phyloP scores from a whole-genome alignment of 1,284 basidiomycete species.

The Apiotrichum sp. region DNA sequence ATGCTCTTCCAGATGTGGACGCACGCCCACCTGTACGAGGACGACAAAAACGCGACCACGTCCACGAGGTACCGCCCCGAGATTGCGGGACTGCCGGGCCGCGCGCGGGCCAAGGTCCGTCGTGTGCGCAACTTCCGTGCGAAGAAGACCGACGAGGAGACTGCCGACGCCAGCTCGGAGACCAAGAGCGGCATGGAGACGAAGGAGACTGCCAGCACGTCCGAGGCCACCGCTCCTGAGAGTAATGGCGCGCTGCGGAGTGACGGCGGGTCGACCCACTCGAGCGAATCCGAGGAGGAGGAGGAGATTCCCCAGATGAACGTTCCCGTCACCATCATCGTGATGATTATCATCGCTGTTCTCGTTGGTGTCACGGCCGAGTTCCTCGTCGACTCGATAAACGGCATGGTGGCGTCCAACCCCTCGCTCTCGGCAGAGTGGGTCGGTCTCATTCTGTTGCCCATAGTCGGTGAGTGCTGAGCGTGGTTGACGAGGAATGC shows the following conservation, averaged over 20 bases:
- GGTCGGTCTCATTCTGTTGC: slow-evolving; percentile 66
- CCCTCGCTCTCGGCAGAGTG: slow-evolving; percentile 62
- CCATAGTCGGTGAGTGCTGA: slow-evolving; percentile 22
- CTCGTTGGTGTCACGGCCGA: slow-evolving; percentile 68
- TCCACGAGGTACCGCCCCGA: slow-evolving; percentile 39
- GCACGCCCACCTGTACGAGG: slow-evolving; percentile 64
- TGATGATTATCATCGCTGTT: slow-evolving; percentile 39
- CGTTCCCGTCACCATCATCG: slow-evolving; percentile 49
- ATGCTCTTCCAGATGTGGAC: slow-evolving; percentile 81
- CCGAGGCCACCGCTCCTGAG: too few relatives aligned
- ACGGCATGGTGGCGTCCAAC: slow-evolving; percentile 38
- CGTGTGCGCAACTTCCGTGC: slow-evolving; percentile 16
- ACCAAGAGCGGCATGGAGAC: not conserved
- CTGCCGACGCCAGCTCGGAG: not conserved
- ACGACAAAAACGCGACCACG: slow-evolving; percentile 18
- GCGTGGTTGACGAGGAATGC: too few relatives aligned
- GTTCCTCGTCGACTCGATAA: slow-evolving; percentile 49
- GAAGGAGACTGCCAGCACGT: not conserved
- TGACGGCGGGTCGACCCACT: not conserved
- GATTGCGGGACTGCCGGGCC: slow-evolving; percentile 24
- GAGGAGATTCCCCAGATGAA: slow-evolving; percentile 50
- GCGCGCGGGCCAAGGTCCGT: slow-evolving; percentile 20
- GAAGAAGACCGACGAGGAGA: slow-evolving; percentile 16
- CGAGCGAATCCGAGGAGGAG: slow-evolving; percentile 30
- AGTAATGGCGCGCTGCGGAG: too few relatives aligned